Evolutionary conservation across 78 protist species (phyloP), one percentile per base, ranked within the genome.

Genomic region (Chrysochromulina tobinii): DNA sequence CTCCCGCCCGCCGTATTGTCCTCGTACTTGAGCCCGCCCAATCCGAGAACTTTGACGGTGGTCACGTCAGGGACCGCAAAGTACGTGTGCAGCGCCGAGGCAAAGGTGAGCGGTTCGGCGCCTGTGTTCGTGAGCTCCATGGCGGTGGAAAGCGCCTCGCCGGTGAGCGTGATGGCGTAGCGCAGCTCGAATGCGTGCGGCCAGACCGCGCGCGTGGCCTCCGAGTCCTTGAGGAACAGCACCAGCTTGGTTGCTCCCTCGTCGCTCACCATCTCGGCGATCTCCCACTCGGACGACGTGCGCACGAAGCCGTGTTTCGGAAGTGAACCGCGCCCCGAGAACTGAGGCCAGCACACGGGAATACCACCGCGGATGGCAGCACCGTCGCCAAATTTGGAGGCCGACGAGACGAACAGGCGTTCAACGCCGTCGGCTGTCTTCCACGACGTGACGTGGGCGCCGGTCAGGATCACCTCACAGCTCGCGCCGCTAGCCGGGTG

Each of bases 31-130:
- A 67, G 18, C 5, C 73, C 73, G 25, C 11, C 12, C 48, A 67
- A 38, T 9, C 73, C 73, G 25, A 15, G 69, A 3, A 61, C 64
- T 12, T 59, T 7, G 64, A 59, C 12, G 64, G 7, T 59, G 64
- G 23, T 59, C 23, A 59, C 64, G 12, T 54, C 64, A 23, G 48
- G 0, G 21, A 79, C 87, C 18, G 0, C 1, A 48, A 79, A 79
- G 61, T 79, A 79, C n/a, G 87, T 79, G 64, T 79, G 87, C 87
- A 79, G 64, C 25, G 87, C 87, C 48, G 87, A 23, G 25, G 87
- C 54, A 48, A 79, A 79, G 21, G 1, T 3, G 48, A 54, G 64
- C 4, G 87, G 64, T 1, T 79, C 87, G 15, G 18, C 21, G 61
- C 87, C 87, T 1, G 61, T 20, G 87, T 79, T 79, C 48, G 20